Percentiles rank a stretch among this genome's conserved stretches.
Conservation (phyloP, 805 yeast species). For the Debaryomyces prosopidis region DNA sequence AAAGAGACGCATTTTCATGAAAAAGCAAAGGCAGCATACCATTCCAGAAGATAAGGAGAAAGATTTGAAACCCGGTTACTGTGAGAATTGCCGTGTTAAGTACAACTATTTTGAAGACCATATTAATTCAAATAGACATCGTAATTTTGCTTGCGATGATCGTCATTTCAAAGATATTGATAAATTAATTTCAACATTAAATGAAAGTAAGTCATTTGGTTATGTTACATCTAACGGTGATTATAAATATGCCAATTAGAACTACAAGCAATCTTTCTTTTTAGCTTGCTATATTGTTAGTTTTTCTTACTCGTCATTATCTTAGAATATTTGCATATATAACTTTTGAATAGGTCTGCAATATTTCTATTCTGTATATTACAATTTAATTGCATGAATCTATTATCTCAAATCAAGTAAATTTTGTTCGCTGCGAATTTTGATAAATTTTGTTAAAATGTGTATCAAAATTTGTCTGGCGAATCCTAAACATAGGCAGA, state of each 20-base stretch:
- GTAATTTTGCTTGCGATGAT: conserved; percentile 73
- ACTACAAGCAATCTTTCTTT: background rate
- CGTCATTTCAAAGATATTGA: conserved; percentile 78
- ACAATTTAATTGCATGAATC: conserved; percentile 1
- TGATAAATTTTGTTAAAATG: background rate
- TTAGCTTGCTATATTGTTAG: background rate
- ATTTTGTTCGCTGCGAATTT: background rate
- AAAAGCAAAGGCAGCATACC: conserved; percentile 23
- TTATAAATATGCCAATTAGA: conserved; percentile 18
- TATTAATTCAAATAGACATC: conserved; percentile 65
- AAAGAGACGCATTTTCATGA: conserved; percentile 46
- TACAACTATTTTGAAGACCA: conserved; percentile 82
- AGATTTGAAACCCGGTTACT: conserved; percentile 67
- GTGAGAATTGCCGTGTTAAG: conserved; percentile 89
- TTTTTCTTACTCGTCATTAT: background rate
- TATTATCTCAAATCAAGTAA: background rate
- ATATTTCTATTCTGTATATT: background rate
- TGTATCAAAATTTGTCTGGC: background rate
- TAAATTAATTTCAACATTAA: conserved; percentile 55
- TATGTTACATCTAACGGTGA: conserved; percentile 43
- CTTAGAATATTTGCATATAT: background rate
- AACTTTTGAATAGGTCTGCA: conserved; percentile 1
- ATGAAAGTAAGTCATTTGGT: conserved; percentile 44
- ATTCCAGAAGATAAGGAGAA: conserved; percentile 22
- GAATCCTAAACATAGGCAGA: background rate